These are phyloP conservation scores for Geranium brycei DNA, from an alignment of 345 rosid genomes.

Conservation along the genomic window DNA sequence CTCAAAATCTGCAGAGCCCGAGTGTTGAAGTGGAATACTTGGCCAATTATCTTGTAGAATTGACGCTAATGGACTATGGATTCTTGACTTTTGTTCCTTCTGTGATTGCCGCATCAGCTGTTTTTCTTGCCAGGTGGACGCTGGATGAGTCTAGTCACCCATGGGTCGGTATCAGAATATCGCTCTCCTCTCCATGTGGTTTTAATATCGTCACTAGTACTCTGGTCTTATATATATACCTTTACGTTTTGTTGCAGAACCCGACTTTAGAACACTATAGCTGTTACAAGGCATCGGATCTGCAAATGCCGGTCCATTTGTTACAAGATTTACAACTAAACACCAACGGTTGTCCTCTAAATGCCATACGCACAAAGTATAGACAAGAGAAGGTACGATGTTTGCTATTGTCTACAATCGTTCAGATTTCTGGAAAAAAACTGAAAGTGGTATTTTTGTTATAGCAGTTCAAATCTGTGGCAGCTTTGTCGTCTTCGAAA, in stretches of 20 bases:
- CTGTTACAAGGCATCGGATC: conserved; percentile 47
- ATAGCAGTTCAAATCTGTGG: conserved; percentile 69
- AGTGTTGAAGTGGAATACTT: conserved; percentile 62
- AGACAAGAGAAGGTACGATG: conserved; percentile 47
- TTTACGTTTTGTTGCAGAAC: conserved; percentile 29
- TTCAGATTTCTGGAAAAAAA: background rate
- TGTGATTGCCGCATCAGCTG: conserved; percentile 74
- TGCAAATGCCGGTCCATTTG: conserved; percentile 38
- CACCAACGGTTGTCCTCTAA: conserved; percentile 48
- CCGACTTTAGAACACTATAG: conserved; percentile 70
- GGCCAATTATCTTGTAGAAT: conserved; percentile 68
- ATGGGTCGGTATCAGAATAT: conserved; percentile 43
- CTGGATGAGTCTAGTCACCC: conserved; percentile 66
- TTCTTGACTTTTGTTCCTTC: conserved; percentile 74
- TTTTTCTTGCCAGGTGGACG: conserved; percentile 90
- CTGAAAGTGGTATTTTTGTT: conserved; percentile 9
- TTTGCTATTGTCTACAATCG: background rate
- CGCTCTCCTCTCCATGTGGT: background rate
- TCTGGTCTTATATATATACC: background rate
- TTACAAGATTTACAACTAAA: conserved; percentile 62
- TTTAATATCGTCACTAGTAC: conserved; percentile 1
- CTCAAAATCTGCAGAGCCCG: conserved; percentile 44
- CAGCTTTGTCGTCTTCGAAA: conserved; percentile 41
- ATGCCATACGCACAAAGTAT: conserved; percentile 60
- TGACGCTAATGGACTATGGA: conserved; percentile 46